phyloP scores from a whole-genome alignment of 345 rosid species.

The Populus pruinosa region DNA sequence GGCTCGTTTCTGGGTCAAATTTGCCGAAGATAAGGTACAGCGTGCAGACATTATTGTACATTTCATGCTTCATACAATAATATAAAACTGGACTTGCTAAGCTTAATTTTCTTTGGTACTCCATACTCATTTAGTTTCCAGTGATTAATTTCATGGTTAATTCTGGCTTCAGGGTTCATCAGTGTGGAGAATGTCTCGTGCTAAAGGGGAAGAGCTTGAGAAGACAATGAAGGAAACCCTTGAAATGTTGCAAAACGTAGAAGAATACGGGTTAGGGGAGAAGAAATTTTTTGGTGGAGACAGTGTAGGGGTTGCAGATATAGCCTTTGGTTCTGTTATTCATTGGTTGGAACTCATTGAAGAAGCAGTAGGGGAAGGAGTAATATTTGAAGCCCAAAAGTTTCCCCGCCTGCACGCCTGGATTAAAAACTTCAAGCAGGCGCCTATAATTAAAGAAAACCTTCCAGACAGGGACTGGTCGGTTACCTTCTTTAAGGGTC shows the following conservation, averaged over 20 bases:
- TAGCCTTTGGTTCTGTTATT: neutral
- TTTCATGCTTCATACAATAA: no score
- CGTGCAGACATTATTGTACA: no score
- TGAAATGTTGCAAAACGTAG: neutral
- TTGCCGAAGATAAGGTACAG: constrained; percentile 2
- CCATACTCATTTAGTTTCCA: neutral
- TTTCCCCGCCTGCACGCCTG: neutral
- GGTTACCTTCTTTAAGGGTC: no score
- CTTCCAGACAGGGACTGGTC: neutral
- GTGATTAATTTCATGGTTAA: neutral
- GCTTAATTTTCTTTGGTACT: neutral
- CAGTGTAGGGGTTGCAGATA: neutral
- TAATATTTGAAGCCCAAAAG: neutral
- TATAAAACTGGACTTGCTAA: neutral
- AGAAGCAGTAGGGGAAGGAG: neutral
- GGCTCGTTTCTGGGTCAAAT: constrained; percentile 11
- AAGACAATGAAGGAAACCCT: neutral
- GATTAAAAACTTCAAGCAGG: neutral
- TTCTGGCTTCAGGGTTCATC: neutral
- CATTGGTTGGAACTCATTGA: neutral
- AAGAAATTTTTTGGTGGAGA: neutral
- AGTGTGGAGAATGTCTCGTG: neutral
- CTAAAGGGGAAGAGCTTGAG: neutral
- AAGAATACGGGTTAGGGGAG: neutral
- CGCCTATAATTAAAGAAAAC: neutral